Evolutionary conservation across 1,139 yeast species (phyloP).

Genomic region (Candida anutae): DNA sequence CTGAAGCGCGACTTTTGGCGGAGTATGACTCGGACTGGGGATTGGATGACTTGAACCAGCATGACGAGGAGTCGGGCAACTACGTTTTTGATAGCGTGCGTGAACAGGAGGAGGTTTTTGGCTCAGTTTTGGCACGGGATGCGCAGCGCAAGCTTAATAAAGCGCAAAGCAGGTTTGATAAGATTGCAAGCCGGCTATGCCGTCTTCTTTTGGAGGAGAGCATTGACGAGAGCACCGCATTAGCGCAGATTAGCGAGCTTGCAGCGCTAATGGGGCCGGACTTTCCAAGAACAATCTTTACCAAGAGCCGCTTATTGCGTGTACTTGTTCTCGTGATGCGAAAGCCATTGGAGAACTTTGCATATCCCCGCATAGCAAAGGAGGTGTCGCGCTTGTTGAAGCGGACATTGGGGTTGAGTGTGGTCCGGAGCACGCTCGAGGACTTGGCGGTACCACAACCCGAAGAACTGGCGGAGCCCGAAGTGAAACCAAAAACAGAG

Average conservation of each 20-base stretch:
- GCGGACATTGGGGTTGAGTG: slow-evolving; percentile 14
- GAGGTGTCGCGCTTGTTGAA: slow-evolving; percentile 17
- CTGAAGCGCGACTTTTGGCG: slow-evolving; percentile 10
- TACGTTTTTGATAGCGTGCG: slow-evolving; percentile 26
- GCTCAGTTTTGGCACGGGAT: slow-evolving; percentile 13
- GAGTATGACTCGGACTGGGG: slow-evolving; percentile 42
- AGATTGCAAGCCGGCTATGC: slow-evolving; percentile 13
- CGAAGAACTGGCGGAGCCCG: slow-evolving; percentile 5
- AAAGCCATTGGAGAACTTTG: slow-evolving; percentile 11
- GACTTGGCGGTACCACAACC: too few species aligned
- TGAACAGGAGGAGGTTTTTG: slow-evolving; percentile 21
- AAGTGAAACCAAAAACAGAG: slow-evolving; percentile 5
- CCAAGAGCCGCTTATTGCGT: slow-evolving; percentile 25
- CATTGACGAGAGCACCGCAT: slow-evolving; percentile 7
- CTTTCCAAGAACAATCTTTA: slow-evolving; percentile 23
- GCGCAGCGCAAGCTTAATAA: slow-evolving; percentile 5
- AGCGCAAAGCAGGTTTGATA: slow-evolving; percentile 13
- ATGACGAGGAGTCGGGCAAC: slow-evolving; percentile 20
- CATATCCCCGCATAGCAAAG: slow-evolving; percentile 12
- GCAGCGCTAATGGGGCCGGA: slow-evolving; percentile 7
- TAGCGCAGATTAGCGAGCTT: slow-evolving; percentile 14
- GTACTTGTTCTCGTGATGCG: slow-evolving; percentile 26
- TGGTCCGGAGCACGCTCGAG: slow-evolving; percentile 2
- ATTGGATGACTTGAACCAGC: slow-evolving; percentile 20
- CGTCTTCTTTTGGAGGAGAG: slow-evolving; percentile 11